Base-by-base conservation (phyloP, 75 land plant genomes). In the Selaginella moellendorffii region DNA sequence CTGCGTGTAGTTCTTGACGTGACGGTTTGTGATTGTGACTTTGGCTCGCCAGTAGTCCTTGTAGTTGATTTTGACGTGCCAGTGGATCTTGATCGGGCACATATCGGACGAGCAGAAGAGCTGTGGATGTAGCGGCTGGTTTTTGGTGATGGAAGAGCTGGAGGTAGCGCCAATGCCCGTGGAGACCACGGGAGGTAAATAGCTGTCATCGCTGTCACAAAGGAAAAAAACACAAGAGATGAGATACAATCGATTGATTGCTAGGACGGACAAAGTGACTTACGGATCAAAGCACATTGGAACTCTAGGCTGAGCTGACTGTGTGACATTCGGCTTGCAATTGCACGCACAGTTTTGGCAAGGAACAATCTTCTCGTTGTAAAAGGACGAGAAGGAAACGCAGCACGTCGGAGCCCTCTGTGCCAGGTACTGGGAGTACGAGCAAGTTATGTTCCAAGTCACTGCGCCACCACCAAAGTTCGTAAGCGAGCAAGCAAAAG, bases 361-460 rank as follows among this genome's bases (percentile, higher is more conserved):
- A 20, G 80, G 77, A 9, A 74, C 65, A n/a, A 85, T 84, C 2
- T 81, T 74, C 20, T 62, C 65, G 53, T 75, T 80, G 79, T 90
- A 90, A 65, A 90, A 90, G 17, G 91, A 66, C 42, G 77, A 87
- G 54, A 87, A 74, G 23, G 91, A 84, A 62, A 87, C 91, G 69
- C 91, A 87, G 63, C 89, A 87, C 17, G 69, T 71, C 18, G 86
- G 89, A 0, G 79, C 63, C 31, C 69, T 75, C 30, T 63, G 74
- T 0, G 92, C 72, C 19, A 85, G 70, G 59, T 71, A 74, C 53
- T 82, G 90, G 22, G 92, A 85, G 54, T 85, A 87, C 61, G 79
- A 79, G 74, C 92, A 87, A 5, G 83, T 80, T 19, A 82, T 68
- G 54, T 85, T 85, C 92, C 92, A 87, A 10, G 92, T 85, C 83